A percentile compares a stretch with the other conserved stretches of the same genome.
phyloP scores from a whole-genome alignment of 805 yeast species.

The Candida pseudoglaebosa region DNA sequence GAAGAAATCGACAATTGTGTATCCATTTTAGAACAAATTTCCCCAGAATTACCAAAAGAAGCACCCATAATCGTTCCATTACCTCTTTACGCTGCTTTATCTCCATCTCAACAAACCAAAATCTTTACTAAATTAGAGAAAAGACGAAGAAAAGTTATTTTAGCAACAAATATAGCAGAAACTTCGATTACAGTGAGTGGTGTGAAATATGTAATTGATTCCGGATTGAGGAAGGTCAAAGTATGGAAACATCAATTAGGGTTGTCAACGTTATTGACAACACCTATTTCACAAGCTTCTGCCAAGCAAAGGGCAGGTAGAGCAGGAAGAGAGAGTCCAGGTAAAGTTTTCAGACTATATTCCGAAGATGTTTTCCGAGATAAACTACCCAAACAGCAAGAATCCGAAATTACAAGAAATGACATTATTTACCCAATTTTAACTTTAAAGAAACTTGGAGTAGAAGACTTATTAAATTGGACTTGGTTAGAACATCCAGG shows the following conservation, averaged over 20 bases:
- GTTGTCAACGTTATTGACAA: constrained; percentile 84
- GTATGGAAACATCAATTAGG: constrained; percentile 95
- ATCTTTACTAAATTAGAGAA: constrained; percentile 67
- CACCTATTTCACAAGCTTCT: constrained; percentile 89
- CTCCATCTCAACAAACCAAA: constrained; percentile 75
- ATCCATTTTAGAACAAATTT: constrained; percentile 51
- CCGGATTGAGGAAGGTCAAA: constrained; percentile 88
- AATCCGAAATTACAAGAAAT: constrained; percentile 86
- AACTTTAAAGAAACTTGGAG: constrained; percentile 78
- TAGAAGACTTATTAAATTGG: constrained; percentile 81
- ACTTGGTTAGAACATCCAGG: constrained; percentile 93
- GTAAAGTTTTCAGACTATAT: constrained; percentile 83
- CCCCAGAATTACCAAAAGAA: constrained; percentile 64
- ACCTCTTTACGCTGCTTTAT: constrained; percentile 91
- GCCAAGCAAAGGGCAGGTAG: constrained; percentile 96
- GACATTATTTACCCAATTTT: constrained; percentile 83
- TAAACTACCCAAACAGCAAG: constrained; percentile 69
- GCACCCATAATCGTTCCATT: constrained; percentile 74
- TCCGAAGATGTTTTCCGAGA: constrained; percentile 65
- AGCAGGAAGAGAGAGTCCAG: constrained; percentile 95
- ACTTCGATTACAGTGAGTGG: constrained; percentile 96
- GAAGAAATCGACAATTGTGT: constrained; percentile 92
- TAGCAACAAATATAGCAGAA: constrained; percentile 96
- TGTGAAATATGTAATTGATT: constrained; percentile 85
- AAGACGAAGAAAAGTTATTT: constrained; percentile 76